Conservation (phyloP, 73 alveolate genomes). For the Paramecium primaurelia region DNA sequence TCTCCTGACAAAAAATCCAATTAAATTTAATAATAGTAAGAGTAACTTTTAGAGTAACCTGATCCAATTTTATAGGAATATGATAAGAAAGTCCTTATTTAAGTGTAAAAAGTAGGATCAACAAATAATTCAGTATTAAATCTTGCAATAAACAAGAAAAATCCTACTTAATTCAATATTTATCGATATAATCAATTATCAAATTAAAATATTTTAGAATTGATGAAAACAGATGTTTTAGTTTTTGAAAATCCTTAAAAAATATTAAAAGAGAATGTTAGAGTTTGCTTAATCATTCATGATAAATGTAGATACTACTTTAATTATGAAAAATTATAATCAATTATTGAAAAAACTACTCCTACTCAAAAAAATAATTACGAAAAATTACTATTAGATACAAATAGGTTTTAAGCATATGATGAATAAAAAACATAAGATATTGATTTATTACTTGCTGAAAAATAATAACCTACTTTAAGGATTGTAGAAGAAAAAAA, state of each 20-base stretch:
- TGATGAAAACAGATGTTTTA: not conserved
- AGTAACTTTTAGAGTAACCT: not conserved
- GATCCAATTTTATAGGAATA: not conserved
- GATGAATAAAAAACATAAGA: slow-evolving; percentile 23
- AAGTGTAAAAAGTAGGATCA: not conserved
- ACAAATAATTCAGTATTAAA: not conserved
- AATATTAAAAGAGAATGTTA: not conserved
- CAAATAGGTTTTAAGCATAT: not conserved
- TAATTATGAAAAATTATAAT: not conserved
- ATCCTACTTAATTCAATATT: not conserved
- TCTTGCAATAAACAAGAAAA: not conserved
- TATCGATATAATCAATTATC: not conserved
- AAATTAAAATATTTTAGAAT: not conserved
- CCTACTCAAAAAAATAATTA: not conserved
- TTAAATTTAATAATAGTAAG: not conserved
- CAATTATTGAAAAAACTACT: not conserved
- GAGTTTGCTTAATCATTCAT: not conserved
- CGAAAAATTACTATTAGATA: slow-evolving; percentile 1
- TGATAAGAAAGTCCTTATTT: not conserved
- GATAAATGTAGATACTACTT: not conserved
- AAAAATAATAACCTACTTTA: not conserved
- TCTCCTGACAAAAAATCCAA: not conserved
- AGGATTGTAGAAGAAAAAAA: not conserved
- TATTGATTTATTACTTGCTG: not conserved
- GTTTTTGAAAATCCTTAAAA: slow-evolving; percentile 4